A percentile compares a stretch with the other conserved stretches of the same genome.
These are phyloP conservation scores for Symbiotaphrina buchneri DNA, from an alignment of 495 filamentous ascomycete species.

Conservation along the genomic window DNA sequence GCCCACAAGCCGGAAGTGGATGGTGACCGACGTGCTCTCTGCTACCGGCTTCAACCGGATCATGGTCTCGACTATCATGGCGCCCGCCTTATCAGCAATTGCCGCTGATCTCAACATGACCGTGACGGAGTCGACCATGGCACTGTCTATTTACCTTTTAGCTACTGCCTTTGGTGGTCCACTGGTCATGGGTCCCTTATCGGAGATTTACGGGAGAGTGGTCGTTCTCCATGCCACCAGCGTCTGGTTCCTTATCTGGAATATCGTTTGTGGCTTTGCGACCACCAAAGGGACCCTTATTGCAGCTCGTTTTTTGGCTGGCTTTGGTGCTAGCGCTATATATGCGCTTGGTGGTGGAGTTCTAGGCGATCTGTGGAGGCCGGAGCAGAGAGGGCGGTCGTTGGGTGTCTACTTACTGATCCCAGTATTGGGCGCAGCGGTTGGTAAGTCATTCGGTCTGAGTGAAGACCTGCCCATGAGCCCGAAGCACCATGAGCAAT, in stretches of 20 bases:
- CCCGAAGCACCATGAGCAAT: too few species aligned
- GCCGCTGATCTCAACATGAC: constrained; percentile 8
- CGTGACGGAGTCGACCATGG: constrained; percentile 9
- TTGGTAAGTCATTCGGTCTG: too few species aligned
- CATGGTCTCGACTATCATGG: constrained; percentile 11
- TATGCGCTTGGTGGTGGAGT: constrained; percentile 5
- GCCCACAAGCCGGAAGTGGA: constrained; percentile 7
- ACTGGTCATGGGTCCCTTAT: constrained; percentile 15
- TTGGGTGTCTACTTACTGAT: background rate
- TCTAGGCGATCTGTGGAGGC: constrained; percentile 5
- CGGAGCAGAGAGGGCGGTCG: constrained; percentile 1
- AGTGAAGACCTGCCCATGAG: too few species aligned
- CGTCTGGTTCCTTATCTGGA: constrained; percentile 15
- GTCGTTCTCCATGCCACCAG: constrained; percentile 12
- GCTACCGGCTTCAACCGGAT: constrained; percentile 10
- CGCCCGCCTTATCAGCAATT: constrained; percentile 10
- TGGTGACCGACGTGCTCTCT: constrained; percentile 9
- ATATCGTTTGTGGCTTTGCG: constrained; percentile 14
- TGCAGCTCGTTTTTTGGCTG: constrained; percentile 13
- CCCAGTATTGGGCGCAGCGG: background rate
- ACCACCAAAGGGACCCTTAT: constrained; percentile 14
- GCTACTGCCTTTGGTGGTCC: constrained; percentile 23
- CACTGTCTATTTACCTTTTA: constrained; percentile 28
- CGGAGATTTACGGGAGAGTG: constrained; percentile 15
- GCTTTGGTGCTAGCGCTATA: constrained; percentile 12